These are phyloP conservation scores for Euphrasia confusa DNA, from an alignment of 257 asterid genomes.

Conservation along the genomic window DNA sequence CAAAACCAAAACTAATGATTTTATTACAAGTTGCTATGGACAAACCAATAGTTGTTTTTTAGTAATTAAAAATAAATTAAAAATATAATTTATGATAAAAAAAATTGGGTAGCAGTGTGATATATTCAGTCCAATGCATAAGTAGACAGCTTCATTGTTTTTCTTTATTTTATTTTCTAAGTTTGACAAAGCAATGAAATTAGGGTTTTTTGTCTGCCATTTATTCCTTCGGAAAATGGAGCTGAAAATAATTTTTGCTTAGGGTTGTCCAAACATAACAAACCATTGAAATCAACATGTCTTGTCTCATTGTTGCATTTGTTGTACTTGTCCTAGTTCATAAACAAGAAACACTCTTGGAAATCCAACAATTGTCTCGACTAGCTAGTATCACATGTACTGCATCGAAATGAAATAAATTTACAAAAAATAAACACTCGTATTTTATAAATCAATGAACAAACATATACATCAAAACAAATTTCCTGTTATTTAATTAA, in stretches of 20 bases:
- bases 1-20: slow-evolving; percentile 16
- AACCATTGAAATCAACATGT: slow-evolving; percentile 8
- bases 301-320: slow-evolving; percentile 20
- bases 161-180: slow-evolving; percentile 7
- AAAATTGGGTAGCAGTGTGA: slow-evolving; percentile 25
- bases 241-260: not conserved
- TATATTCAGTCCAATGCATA: slow-evolving; percentile 40
- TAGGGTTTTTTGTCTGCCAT: slow-evolving; percentile 34
- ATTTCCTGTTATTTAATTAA: no score
- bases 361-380: no score
- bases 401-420: no score
- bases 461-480: no score
- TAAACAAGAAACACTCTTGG: not conserved
- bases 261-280: slow-evolving; percentile 24
- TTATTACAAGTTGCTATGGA: slow-evolving; percentile 28
- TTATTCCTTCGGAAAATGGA: slow-evolving; percentile 24
- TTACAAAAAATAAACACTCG: no score
- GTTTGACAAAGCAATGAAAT: slow-evolving; percentile 35
- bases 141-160: slow-evolving; percentile 30
- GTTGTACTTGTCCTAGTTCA: slow-evolving; percentile 12
- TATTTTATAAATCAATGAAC: no score
- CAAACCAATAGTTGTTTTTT: slow-evolving; percentile 25
- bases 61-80: no score
- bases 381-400: no score
- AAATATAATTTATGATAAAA: not conserved